Evolutionary conservation across 73 alveolate species (phyloP).

Genomic region (Tetrahymena thermophila): DNA sequence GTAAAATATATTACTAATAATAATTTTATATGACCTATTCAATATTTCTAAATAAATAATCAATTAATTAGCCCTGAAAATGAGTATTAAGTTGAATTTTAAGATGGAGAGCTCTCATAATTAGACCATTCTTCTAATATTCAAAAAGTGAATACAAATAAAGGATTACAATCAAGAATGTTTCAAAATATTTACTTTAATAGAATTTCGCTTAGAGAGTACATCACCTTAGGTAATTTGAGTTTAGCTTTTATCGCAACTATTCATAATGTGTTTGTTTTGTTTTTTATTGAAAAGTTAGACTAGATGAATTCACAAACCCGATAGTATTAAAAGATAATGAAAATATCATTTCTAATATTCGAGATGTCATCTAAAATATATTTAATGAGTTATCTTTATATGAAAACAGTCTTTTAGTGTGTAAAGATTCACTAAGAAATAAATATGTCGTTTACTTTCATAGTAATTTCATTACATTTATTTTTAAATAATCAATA

Average conservation of each 20-base stretch:
- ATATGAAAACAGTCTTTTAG: neutral
- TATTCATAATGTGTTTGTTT: neutral
- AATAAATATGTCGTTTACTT: neutral
- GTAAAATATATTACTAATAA: neutral
- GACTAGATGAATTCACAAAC: neutral
- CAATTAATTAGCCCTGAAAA: neutral
- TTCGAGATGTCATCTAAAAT: neutral
- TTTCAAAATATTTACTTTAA: neutral
- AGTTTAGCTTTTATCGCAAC: neutral
- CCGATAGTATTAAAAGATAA: neutral
- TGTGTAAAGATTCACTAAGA: neutral
- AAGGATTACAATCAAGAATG: neutral
- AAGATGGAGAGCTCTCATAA: neutral
- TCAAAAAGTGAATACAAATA: neutral
- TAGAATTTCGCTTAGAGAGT: neutral
- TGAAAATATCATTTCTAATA: neutral
- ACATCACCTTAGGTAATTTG: neutral
- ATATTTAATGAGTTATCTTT: neutral
- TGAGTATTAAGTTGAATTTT: neutral
- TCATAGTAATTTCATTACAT: neutral
- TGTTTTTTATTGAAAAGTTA: neutral
- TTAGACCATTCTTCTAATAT: neutral
- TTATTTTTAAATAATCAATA: neutral
- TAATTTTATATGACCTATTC: too few relatives aligned
- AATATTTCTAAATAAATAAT: too few relatives aligned